These are phyloP conservation scores for Pseudomicrostroma phylloplanum DNA, from an alignment of 1,284 basidiomycete genomes.

Conservation along the genomic window DNA sequence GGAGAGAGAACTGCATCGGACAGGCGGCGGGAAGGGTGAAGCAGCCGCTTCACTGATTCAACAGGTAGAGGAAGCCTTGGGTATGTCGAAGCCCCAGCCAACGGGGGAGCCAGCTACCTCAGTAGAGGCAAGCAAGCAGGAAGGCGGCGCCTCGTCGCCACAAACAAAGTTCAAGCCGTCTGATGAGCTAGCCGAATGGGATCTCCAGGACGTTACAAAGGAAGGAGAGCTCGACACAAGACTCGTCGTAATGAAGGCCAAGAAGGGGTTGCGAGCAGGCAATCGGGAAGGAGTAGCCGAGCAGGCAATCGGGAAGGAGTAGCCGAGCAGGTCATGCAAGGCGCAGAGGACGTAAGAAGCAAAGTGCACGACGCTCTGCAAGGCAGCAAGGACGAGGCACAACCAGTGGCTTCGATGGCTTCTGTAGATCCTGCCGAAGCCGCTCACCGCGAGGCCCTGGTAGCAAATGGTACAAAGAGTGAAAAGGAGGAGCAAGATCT, in stretches of 20 bases:
- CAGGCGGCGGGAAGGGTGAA: neutral
- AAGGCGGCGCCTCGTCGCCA: too few relatives aligned
- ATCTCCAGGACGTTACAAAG: constrained; percentile 6
- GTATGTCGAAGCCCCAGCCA: neutral
- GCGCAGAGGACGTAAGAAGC: too few relatives aligned
- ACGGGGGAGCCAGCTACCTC: neutral
- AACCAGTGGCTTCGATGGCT: neutral
- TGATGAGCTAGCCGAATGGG: neutral
- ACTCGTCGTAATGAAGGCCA: neutral
- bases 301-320: too few relatives aligned
- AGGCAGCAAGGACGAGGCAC: neutral
- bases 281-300: too few relatives aligned
- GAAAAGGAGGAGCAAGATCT: neutral
- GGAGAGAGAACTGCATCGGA: neutral
- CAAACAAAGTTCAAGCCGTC: neutral
- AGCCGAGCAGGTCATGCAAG: too few relatives aligned
- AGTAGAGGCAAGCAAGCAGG: too few relatives aligned
- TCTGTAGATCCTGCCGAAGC: neutral
- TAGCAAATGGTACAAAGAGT: neutral
- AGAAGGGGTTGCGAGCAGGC: too few relatives aligned
- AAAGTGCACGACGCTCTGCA: too few relatives aligned
- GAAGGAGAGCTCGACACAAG: neutral
- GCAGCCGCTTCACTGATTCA: constrained; percentile 18
- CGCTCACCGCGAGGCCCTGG: neutral
- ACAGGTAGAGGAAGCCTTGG: constrained; percentile 12